These are phyloP conservation scores for Globisporangium cylindrosporum DNA, from an alignment of 352 stramenopile species.

Conservation along the genomic window DNA sequence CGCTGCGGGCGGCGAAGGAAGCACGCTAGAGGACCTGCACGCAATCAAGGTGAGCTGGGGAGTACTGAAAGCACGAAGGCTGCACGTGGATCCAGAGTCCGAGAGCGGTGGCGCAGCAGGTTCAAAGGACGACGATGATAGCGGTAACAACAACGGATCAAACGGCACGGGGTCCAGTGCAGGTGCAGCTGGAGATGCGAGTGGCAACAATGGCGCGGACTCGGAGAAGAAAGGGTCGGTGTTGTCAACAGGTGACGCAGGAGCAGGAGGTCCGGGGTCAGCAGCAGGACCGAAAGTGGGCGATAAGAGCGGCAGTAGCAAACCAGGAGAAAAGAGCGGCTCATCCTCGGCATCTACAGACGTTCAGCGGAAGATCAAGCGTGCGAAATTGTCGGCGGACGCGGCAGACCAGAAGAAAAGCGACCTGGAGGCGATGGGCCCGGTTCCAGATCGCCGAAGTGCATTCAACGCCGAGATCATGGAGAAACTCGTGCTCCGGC, in stretches of 20 bases:
- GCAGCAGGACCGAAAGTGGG: slow-evolving; percentile 23
- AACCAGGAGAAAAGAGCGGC: slow-evolving; percentile 16
- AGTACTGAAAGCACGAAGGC: slow-evolving; percentile 57
- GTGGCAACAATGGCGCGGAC: slow-evolving; percentile 19
- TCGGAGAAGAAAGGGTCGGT: slow-evolving; percentile 43
- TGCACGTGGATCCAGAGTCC: slow-evolving; percentile 26
- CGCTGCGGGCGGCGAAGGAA: slow-evolving; percentile 30
- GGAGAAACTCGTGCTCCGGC: slow-evolving; percentile 78
- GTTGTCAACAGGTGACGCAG: slow-evolving; percentile 22
- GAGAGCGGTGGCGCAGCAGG: slow-evolving; percentile 20
- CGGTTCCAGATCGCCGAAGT: slow-evolving; percentile 64
- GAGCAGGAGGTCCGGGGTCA: slow-evolving; percentile 14
- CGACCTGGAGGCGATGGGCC: slow-evolving; percentile 51
- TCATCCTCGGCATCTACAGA: slow-evolving; percentile 18
- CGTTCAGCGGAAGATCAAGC: slow-evolving; percentile 60
- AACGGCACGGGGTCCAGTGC: slow-evolving; percentile 14
- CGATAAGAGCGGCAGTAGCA: slow-evolving; percentile 33
- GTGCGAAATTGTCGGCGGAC: slow-evolving; percentile 40
- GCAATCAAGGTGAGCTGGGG: slow-evolving; percentile 69
- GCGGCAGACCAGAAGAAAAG: slow-evolving; percentile 43
- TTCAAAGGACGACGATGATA: slow-evolving; percentile 23
- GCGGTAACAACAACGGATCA: slow-evolving; percentile 16
- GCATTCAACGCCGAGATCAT: slow-evolving; percentile 70
- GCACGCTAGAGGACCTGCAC: slow-evolving; percentile 64
- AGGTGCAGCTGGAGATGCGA: slow-evolving; percentile 15